These are phyloP conservation scores for Prunus fruticosa DNA, from an alignment of 306 rosid genomes.

Conservation along the genomic window DNA sequence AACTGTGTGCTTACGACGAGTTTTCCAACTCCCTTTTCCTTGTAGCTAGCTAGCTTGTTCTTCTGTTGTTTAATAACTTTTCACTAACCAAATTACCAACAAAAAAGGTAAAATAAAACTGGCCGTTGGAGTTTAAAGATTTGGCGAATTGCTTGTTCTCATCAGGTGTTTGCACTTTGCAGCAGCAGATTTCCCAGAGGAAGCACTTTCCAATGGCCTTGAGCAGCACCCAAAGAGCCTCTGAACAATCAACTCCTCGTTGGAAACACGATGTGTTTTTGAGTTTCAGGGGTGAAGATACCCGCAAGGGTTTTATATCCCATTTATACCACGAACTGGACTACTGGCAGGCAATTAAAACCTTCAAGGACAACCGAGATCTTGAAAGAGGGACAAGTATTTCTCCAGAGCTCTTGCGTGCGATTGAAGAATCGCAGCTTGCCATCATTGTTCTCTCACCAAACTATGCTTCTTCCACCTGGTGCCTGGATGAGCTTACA, in stretches of 20 bases:
- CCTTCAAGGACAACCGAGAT: neutral
- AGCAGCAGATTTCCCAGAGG: no score
- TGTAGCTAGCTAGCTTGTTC: no score
- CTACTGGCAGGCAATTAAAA: neutral
- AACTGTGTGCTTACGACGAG: no score
- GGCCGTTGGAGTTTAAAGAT: no score
- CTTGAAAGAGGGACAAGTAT: neutral
- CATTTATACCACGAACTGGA: neutral
- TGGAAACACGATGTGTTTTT: neutral
- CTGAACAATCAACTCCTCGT: neutral
- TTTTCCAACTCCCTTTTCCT: no score
- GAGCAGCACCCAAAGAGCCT: no score
- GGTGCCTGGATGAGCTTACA: neutral
- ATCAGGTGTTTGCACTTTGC: no score
- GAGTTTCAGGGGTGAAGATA: constrained; percentile 4
- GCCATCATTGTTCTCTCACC: neutral
- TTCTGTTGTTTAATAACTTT: no score
- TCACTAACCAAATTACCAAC: no score
- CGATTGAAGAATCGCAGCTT: neutral
- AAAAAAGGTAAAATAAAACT: no score
- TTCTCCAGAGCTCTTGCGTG: neutral
- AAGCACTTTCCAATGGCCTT: no score
- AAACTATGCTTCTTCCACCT: neutral
- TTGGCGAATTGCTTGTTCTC: no score
- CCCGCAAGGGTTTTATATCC: constrained; percentile 2